Evolutionary conservation across 164 flowering plant genomes (phyloP).

Genomic region (Annona cherimola): DNA sequence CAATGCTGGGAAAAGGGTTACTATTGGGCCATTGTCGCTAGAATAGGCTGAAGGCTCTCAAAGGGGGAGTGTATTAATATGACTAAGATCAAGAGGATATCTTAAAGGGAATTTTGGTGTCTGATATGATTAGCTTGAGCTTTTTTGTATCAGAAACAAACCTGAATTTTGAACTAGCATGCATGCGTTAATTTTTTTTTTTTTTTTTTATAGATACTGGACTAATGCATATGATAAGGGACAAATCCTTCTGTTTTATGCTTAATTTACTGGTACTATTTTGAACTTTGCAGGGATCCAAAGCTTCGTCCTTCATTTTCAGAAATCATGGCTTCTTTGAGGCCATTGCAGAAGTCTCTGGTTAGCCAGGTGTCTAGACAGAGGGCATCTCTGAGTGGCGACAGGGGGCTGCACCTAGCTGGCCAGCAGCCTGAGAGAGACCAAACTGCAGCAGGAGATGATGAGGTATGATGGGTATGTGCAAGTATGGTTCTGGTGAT

Average conservation of each 20-base stretch:
- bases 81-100: no score
- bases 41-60: no score
- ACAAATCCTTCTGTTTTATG: neutral
- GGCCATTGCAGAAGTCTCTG: slow-evolving; percentile 77
- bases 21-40: no score
- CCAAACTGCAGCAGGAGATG: neutral
- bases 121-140: no score
- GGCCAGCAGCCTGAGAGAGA: slow-evolving; percentile 16
- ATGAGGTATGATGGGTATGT: slow-evolving; percentile 6
- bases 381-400: slow-evolving; percentile 17
- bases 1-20: no score
- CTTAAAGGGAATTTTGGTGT: no score
- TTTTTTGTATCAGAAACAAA: no score
- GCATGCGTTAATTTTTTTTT: slow-evolving; percentile 50
- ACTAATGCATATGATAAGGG: neutral
- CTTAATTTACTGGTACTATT: neutral
- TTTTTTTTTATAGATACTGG: neutral
- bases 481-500: slow-evolving; percentile 9
- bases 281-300: slow-evolving; percentile 58
- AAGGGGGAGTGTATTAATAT: no score
- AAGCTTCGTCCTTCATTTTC: slow-evolving; percentile 81
- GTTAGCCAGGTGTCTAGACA: slow-evolving; percentile 51
- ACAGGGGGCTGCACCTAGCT: slow-evolving; percentile 12
- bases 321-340: slow-evolving; percentile 82
- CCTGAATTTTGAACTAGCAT: slow-evolving; percentile 39